Evolutionary conservation across 495 filamentous ascomycete species (phyloP).

Genomic region (Ascodesmis nigricans): DNA sequence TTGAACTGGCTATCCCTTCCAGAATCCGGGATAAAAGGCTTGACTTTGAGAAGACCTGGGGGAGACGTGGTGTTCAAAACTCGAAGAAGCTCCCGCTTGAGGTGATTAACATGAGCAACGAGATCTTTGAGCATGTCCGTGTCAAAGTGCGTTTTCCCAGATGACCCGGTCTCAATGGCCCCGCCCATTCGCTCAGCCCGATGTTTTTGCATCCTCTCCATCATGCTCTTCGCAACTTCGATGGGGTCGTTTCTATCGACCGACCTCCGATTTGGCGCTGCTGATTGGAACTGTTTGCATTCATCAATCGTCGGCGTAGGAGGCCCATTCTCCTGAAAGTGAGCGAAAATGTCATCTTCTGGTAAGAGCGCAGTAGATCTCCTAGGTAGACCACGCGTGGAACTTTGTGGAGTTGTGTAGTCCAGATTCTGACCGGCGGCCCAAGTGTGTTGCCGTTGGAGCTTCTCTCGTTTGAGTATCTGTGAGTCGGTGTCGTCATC

Average conservation of each 20-base stretch:
- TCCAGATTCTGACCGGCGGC: slow-evolving; percentile 14
- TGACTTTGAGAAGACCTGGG: not conserved
- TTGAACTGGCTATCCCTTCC: slow-evolving; percentile 4
- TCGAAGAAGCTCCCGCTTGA: slow-evolving; percentile 13
- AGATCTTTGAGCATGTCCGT: slow-evolving; percentile 20
- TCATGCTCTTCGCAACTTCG: slow-evolving; percentile 18
- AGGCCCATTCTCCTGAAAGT: slow-evolving; percentile 25
- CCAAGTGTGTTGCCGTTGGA: slow-evolving; percentile 6
- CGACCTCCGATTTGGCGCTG: slow-evolving; percentile 16
- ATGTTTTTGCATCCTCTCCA: slow-evolving; percentile 20
- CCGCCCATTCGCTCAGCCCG: not conserved
- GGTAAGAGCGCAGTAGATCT: slow-evolving; percentile 37
- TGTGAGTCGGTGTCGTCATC: slow-evolving; percentile 41
- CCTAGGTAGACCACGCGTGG: slow-evolving; percentile 23
- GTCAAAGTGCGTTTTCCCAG: slow-evolving; percentile 20
- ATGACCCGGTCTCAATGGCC: too few relatives aligned
- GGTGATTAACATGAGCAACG: slow-evolving; percentile 14
- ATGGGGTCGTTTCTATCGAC: slow-evolving; percentile 19
- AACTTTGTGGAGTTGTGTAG: slow-evolving; percentile 19
- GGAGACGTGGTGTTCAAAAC: slow-evolving; percentile 8
- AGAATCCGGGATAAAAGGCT: not conserved
- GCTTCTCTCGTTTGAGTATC: slow-evolving; percentile 2
- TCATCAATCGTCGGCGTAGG: slow-evolving; percentile 5
- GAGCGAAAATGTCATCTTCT: slow-evolving; percentile 42
- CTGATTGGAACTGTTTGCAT: slow-evolving; percentile 4